These are phyloP conservation scores for Sporisorium sorghi DNA, from an alignment of 1,284 basidiomycete genomes.

Conservation along the genomic window DNA sequence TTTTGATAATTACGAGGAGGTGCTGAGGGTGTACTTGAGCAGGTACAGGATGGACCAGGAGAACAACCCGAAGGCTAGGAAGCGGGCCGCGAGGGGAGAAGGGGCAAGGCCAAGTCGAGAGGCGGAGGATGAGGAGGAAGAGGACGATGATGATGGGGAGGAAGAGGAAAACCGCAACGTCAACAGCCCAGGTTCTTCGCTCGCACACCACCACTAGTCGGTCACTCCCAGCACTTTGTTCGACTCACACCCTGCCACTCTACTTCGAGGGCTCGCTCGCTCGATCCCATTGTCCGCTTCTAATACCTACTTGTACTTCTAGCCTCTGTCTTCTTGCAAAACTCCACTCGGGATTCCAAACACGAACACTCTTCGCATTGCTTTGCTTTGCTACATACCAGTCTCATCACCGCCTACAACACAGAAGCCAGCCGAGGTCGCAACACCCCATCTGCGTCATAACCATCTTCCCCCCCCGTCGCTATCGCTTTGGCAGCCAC, in stretches of 20 bases:
- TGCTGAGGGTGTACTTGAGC: constrained; percentile 86
- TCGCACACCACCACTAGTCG: constrained; percentile 4
- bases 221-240: background rate
- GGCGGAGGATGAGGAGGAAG: background rate
- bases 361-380: background rate
- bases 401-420: too few species aligned
- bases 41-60: constrained; percentile 72
- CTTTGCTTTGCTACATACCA: background rate
- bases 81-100: background rate
- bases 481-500: constrained; percentile 5
- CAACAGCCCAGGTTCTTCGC: constrained; percentile 14
- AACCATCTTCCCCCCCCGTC: background rate
- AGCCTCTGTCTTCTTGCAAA: background rate
- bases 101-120: background rate
- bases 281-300: background rate
- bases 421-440: constrained; percentile 32
- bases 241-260: background rate
- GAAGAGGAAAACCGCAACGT: constrained; percentile 1
- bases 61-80: constrained; percentile 23
- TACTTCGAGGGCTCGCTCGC: background rate
- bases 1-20: constrained; percentile 93
- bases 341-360: background rate
- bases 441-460: constrained; percentile 1
- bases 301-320: background rate
- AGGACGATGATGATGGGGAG: background rate